phyloP scores from a whole-genome alignment of 192 early-diverging fungal species.

The Gaertneriomyces semiglobifer region DNA sequence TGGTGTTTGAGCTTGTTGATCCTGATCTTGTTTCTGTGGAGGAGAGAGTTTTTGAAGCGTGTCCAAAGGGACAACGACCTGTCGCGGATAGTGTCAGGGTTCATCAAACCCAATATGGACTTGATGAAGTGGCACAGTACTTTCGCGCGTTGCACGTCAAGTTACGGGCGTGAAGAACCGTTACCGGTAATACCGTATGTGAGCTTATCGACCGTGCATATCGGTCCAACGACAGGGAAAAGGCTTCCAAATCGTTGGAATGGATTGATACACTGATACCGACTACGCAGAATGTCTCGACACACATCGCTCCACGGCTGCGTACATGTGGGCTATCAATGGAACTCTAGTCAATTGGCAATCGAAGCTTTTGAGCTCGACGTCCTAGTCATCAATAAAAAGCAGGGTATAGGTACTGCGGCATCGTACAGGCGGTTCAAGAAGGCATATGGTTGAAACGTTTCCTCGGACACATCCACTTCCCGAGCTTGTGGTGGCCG shows the following conservation, averaged over 20 bases:
- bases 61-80: too few species aligned
- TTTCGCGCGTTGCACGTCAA: too few species aligned
- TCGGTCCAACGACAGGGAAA: too few species aligned
- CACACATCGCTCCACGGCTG: conserved; percentile 30
- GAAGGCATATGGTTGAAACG: conserved; percentile 9
- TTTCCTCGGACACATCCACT: background rate
- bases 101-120: too few species aligned
- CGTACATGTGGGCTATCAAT: conserved; percentile 26
- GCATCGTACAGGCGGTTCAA: background rate
- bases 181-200: too few species aligned
- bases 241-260: background rate
- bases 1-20: too few species aligned
- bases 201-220: too few species aligned
- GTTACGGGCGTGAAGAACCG: too few species aligned
- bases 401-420: conserved; percentile 23
- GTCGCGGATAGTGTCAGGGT: too few species aligned
- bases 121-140: too few species aligned
- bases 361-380: conserved; percentile 18
- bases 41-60: too few species aligned
- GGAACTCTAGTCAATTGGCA: conserved; percentile 17
- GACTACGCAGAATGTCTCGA: background rate
- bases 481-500: background rate
- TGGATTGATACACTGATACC: background rate
- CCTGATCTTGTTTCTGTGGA: too few species aligned
- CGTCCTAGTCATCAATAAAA: conserved; percentile 30